Conservation (phyloP, 495 filamentous ascomycete genomes). For the Clavariopsis aquatica region DNA sequence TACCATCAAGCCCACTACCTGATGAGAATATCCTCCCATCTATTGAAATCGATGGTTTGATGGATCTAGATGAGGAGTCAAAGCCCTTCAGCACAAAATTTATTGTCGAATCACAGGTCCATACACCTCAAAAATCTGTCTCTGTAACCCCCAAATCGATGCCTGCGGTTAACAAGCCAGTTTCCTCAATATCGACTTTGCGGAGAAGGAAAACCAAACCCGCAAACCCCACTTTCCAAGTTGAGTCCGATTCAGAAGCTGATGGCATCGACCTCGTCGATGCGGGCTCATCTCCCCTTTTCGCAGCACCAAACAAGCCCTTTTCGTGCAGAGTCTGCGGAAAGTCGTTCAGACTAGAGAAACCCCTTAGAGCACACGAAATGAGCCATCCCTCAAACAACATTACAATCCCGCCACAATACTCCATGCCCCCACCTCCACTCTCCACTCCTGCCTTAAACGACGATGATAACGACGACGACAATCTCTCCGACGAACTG, state of each 20-base stretch:
- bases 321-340: background rate
- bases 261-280: constrained; percentile 15
- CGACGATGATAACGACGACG: background rate
- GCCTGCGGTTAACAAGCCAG: background rate
- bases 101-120: background rate
- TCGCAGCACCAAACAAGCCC: background rate
- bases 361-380: background rate
- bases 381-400: background rate
- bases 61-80: background rate
- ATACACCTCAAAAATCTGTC: background rate
- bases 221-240: background rate
- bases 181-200: background rate
- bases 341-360: background rate
- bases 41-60: background rate
- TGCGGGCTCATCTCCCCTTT: background rate
- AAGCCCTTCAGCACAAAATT: background rate
- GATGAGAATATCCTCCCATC: constrained; percentile 2
- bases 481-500: background rate
- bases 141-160: background rate
- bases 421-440: background rate
- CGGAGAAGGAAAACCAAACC: background rate
- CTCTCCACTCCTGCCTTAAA: background rate
- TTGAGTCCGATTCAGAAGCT: background rate
- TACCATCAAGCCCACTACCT: background rate
- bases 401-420: background rate